phyloP scores from a whole-genome alignment of 306 rosid species.

The Castanea mollissima region DNA sequence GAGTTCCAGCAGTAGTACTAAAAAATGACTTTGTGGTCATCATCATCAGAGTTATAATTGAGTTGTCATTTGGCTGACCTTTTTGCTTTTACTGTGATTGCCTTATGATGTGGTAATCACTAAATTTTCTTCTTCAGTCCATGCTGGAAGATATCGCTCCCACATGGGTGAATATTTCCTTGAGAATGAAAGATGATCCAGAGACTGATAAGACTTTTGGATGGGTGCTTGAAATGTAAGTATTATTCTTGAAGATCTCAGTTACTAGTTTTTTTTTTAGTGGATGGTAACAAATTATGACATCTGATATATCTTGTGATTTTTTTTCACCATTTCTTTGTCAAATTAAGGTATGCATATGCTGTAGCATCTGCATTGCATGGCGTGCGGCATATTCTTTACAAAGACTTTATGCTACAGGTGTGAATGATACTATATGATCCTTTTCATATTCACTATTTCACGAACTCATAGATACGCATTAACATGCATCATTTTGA shows the following conservation, averaged over 20 bases:
- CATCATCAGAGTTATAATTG: background rate
- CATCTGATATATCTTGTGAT: slow-evolving; percentile 26
- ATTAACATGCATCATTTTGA: slow-evolving; percentile 18
- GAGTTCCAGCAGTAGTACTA: background rate
- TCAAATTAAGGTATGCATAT: slow-evolving; percentile 77
- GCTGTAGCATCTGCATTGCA: slow-evolving; percentile 95
- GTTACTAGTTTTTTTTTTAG: background rate
- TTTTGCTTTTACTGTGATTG: slow-evolving; percentile 11
- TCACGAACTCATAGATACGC: slow-evolving; percentile 5
- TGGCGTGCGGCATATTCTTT: slow-evolving; percentile 71
- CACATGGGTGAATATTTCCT: slow-evolving; percentile 91
- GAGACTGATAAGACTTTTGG: slow-evolving; percentile 89
- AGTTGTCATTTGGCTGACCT: background rate
- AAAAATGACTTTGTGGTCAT: background rate
- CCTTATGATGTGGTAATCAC: slow-evolving; percentile 24
- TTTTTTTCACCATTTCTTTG: slow-evolving; percentile 17
- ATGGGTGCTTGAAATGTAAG: slow-evolving; percentile 99
- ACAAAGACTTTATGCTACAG: slow-evolving; percentile 86
- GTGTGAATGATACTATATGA: slow-evolving; percentile 37
- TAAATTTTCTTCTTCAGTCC: slow-evolving; percentile 45
- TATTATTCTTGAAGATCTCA: slow-evolving; percentile 12
- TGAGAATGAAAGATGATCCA: slow-evolving; percentile 83
- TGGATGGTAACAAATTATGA: slow-evolving; percentile 16
- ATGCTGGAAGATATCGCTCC: slow-evolving; percentile 94
- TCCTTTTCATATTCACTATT: slow-evolving; percentile 2